These are phyloP conservation scores for Phanerochaete sordida DNA, from an alignment of 768 basidiomycete species.

Conservation along the genomic window DNA sequence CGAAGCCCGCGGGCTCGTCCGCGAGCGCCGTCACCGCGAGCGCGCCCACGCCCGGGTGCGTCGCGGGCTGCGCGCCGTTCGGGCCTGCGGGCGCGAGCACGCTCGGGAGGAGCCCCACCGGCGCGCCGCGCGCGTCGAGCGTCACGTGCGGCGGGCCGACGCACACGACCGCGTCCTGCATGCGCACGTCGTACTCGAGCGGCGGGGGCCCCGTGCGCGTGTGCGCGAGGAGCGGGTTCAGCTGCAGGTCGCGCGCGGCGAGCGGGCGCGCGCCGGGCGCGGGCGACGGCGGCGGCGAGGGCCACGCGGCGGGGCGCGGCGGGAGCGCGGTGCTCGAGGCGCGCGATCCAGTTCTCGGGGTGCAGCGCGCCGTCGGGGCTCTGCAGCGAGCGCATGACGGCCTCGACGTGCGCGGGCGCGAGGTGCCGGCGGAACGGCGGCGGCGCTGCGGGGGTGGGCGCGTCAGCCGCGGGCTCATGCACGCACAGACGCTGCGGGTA, in stretches of 20 bases:
- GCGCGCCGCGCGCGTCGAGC: conserved; percentile 28
- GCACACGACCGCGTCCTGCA: background rate
- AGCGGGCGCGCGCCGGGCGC: conserved; percentile 38
- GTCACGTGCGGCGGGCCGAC: conserved; percentile 22
- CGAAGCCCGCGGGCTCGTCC: conserved; percentile 46
- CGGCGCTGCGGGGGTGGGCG: conserved; percentile 15
- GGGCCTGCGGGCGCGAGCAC: conserved; percentile 15
- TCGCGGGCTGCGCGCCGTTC: conserved; percentile 55
- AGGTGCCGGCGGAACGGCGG: conserved; percentile 21
- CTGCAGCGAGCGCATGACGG: conserved; percentile 31
- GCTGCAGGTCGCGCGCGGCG: conserved; percentile 41
- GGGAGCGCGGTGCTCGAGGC: conserved; percentile 46
- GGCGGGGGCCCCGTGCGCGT: conserved; percentile 36
- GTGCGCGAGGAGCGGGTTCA: conserved; percentile 58
- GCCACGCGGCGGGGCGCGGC: conserved; percentile 45
- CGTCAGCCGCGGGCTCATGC: background rate
- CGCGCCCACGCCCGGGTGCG: conserved; percentile 53
- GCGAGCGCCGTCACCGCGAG: conserved; percentile 54
- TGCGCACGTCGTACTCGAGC: conserved; percentile 47
- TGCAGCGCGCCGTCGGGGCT: conserved; percentile 23
- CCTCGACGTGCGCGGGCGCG: conserved; percentile 20
- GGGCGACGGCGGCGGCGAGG: conserved; percentile 33
- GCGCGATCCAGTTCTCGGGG: conserved; percentile 48
- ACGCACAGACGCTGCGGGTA: background rate
- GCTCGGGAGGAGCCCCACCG: conserved; percentile 18